A percentile compares a stretch with the other conserved stretches of the same genome.
phyloP scores from a whole-genome alignment of 2,329 filamentous ascomycete genomes.

The Huntiella decipiens region DNA sequence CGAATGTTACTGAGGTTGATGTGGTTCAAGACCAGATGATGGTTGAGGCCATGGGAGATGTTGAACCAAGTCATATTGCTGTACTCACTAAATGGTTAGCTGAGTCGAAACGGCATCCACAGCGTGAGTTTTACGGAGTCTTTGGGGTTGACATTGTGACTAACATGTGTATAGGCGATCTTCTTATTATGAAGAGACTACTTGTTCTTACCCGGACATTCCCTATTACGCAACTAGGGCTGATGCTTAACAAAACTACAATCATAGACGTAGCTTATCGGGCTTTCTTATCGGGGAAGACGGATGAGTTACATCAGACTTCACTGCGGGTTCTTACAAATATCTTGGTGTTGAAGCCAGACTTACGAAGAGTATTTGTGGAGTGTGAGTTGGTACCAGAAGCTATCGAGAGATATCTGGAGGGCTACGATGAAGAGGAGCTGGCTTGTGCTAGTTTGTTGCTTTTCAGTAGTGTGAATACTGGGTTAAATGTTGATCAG shows the following conservation, averaged over 20 bases:
- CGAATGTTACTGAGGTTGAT: background rate
- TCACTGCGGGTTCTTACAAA: slow-evolving; percentile 11
- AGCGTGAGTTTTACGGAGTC: slow-evolving; percentile 3
- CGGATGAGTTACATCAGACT: slow-evolving; percentile 6
- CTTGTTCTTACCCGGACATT: slow-evolving; percentile 10
- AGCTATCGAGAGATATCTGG: slow-evolving; percentile 9
- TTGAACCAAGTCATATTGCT: slow-evolving; percentile 9
- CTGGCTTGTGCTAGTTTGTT: slow-evolving; percentile 12
- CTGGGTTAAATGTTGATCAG: slow-evolving; percentile 25
- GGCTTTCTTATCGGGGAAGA: slow-evolving; percentile 9
- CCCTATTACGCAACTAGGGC: slow-evolving; percentile 1
- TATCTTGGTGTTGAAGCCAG: slow-evolving; percentile 11
- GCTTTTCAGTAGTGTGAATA: slow-evolving; percentile 11
- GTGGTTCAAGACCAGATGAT: too few species aligned
- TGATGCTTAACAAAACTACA: slow-evolving; percentile 6
- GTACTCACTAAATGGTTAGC: background rate
- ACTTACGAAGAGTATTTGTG: slow-evolving; percentile 12
- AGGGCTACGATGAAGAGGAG: slow-evolving; percentile 12
- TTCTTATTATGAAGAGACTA: slow-evolving; percentile 8
- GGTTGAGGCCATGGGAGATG: background rate
- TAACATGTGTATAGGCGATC: slow-evolving; percentile 1
- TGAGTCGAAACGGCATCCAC: slow-evolving; percentile 4
- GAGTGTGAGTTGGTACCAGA: slow-evolving; percentile 10
- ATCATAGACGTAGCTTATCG: slow-evolving; percentile 8
- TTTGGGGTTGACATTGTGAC: too few species aligned